Percentiles rank a stretch among this genome's conserved stretches.
phyloP scores from a whole-genome alignment of 768 basidiomycete genomes.

The Mycena chlorophos region DNA sequence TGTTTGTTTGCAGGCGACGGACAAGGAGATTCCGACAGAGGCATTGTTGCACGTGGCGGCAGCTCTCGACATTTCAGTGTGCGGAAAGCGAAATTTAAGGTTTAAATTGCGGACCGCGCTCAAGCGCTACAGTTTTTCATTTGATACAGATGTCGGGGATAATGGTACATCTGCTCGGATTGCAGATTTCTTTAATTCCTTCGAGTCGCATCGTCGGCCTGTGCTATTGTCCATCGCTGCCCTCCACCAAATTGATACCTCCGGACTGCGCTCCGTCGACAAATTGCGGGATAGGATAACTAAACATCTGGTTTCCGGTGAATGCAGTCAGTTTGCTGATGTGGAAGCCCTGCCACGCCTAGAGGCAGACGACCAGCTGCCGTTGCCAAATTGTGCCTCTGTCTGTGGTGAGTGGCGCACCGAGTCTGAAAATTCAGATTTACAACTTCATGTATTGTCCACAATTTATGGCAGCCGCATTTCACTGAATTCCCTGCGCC shows the following conservation, averaged over 20 bases:
- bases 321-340: background rate
- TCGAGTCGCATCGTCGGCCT: slow-evolving; percentile 2
- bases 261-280: background rate
- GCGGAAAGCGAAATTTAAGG: background rate
- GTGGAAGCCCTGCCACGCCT: background rate
- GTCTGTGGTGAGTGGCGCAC: slow-evolving; percentile 1
- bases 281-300: background rate
- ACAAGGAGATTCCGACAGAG: background rate
- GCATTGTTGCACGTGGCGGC: background rate
- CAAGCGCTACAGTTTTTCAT: too few species aligned
- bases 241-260: background rate
- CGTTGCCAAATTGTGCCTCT: slow-evolving; percentile 1
- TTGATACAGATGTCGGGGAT: background rate
- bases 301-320: background rate
- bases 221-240: slow-evolving; percentile 5
- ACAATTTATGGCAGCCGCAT: background rate
- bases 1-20: background rate
- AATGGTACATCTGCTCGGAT: background rate
- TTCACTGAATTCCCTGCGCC: background rate
- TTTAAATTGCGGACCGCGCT: slow-evolving; percentile 1
- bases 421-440: background rate
- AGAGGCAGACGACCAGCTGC: background rate
- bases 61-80: background rate
- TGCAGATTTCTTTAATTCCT: slow-evolving; percentile 3
- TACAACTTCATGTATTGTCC: slow-evolving; percentile 6